Evolutionary conservation across 73 alveolate genomes (phyloP).

Genomic region (Effrenium voratum): DNA sequence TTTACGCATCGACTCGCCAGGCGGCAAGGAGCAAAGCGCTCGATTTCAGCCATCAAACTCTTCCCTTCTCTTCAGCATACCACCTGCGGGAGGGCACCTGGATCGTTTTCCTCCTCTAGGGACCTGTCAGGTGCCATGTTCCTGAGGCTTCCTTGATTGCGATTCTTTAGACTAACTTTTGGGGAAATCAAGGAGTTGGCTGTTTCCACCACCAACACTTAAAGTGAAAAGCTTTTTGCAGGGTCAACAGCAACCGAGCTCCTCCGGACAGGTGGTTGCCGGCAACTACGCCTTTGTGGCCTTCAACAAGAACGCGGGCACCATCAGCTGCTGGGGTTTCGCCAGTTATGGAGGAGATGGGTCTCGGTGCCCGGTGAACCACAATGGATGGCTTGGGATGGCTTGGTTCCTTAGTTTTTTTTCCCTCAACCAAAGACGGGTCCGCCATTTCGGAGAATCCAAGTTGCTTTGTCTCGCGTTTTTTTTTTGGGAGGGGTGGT

Average conservation of each 20-base stretch:
- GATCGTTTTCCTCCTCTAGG: background rate
- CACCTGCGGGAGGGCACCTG: background rate
- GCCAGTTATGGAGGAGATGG: constrained; percentile 32
- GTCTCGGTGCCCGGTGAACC: background rate
- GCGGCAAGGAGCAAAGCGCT: too few species aligned
- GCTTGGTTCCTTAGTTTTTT: too few species aligned
- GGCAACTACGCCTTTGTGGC: constrained; percentile 60
- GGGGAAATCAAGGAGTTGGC: background rate
- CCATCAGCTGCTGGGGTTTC: constrained; percentile 84
- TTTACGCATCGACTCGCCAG: too few species aligned
- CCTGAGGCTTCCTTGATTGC: background rate
- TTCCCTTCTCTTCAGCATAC: too few species aligned
- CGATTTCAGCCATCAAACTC: too few species aligned
- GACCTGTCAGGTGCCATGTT: background rate
- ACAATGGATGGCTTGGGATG: too few species aligned
- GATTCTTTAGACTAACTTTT: background rate
- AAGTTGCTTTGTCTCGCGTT: too few species aligned
- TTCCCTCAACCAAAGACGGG: too few species aligned
- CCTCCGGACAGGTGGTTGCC: constrained; percentile 36
- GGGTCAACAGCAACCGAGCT: too few species aligned
- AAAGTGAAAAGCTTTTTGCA: background rate
- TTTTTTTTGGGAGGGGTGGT: too few species aligned
- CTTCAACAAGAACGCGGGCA: constrained; percentile 42
- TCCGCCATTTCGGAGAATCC: too few species aligned
- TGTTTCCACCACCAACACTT: background rate